phyloP scores from a whole-genome alignment of 148 eudicot species.

The Chenopodium quinoa region DNA sequence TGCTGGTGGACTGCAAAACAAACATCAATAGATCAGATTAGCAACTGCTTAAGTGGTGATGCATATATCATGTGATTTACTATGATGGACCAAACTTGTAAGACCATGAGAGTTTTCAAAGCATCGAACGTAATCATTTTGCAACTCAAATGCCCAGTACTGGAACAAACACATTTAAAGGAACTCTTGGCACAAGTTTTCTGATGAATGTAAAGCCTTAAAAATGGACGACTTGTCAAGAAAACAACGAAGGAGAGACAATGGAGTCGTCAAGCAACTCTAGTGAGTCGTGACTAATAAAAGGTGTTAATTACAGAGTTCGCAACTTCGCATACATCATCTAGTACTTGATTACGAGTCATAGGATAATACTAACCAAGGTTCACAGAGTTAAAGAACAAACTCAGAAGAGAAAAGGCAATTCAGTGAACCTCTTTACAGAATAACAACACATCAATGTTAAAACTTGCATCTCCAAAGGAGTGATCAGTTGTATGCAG shows the following conservation, averaged over 20 bases:
- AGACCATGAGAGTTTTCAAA: neutral
- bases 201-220: neutral
- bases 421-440: neutral
- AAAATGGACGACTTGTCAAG: neutral
- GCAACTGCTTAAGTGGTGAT: neutral
- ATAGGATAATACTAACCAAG: neutral
- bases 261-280: neutral
- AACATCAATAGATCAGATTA: neutral
- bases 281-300: too few species aligned
- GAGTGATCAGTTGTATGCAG: neutral
- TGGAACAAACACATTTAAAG: neutral
- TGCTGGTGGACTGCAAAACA: conserved; percentile 73
- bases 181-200: neutral
- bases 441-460: neutral
- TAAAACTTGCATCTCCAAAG: neutral
- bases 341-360: neutral
- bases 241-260: neutral
- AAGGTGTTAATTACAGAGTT: neutral
- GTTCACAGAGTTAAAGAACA: neutral
- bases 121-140: too few species aligned
- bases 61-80: neutral
- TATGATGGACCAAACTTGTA: neutral
- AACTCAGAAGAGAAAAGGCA: neutral
- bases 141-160: neutral
- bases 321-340: neutral